Base-by-base conservation (phyloP, 352 stramenopile genomes). In the Phytophthora cryptogea region DNA sequence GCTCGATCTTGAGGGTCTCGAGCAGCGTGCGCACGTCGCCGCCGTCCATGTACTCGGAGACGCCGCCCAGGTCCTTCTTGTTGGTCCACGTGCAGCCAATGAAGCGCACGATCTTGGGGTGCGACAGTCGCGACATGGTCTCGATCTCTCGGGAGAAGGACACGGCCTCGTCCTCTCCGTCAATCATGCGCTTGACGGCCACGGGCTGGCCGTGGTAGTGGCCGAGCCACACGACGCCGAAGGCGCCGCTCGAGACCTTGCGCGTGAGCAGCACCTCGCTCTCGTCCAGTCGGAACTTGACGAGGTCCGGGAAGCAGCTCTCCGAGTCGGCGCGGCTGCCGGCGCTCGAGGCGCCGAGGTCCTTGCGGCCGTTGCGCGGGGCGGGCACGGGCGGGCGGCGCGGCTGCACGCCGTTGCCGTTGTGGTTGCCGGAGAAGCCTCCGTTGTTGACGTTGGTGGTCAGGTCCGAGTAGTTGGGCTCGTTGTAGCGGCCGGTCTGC, bases 1-100 rank as follows among this genome's bases (percentile, higher is more conserved):
- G 52, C 17, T 93, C 80, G 39, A 93, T 86, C 73, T 90, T 90
- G 55, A 61, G 72, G 28, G 86, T 91, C 70, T 95, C 83, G 8
- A 95, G 59, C 50, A 95, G 66, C 61, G 81, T 90, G 52, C 83
- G 84, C 51, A 95, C 80, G 57, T 94, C 86, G 27, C 84, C 83
- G 41, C 86, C 84, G 54, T 92, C 84, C 83, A 94, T 94, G 68
- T 92, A 94, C 70, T 95, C 86, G 17, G 86, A 91, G 45, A 95
- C 80, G 27, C 74, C 83, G 33, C 78, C 74, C 37, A 95, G 66
- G 45, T 95, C 86, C 48, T 87, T 84, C 45, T 70, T 77, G 48
- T 76, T 88, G 31, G 84, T 89, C 86, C 86, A 95, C 56, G 81
- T 93, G 68, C 79, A 88, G 17, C 86, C 86, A 47, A 95, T 86